Base-by-base conservation (phyloP, 2,329 filamentous ascomycete genomes). In the Rutstroemia sp. region DNA sequence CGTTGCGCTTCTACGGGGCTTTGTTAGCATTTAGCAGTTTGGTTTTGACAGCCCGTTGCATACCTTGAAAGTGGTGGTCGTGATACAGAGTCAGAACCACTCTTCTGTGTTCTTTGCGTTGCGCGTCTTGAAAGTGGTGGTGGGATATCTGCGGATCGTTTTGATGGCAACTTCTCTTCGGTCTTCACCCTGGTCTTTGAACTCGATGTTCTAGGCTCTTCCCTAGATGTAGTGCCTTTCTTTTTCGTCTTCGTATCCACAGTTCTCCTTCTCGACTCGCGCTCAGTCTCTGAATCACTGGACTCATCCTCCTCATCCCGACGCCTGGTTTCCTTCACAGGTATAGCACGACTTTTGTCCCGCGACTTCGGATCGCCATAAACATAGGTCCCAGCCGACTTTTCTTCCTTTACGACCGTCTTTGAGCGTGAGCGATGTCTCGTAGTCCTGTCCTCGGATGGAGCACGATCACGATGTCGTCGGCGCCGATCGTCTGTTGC, bases 51-150 rank as follows among this genome's bases (percentile, higher is more conserved):
- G 23, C 44, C 19, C 10, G 30, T 5, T 16, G 18, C 56, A 57
- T 61, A 66, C 65, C 66, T 66, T 54, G 58, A 63, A 21, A 62
- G 59, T 51, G 62, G 61, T 51, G 65, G 61, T 6, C 58, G 30
- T 46, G 58, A 54, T 19, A 58, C 46, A 14, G 52, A 41, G 55
- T 63, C 62, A n/a, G 46, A 39, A 45, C 57, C 37, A 48, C 62
- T 61, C n/a, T 58, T 60, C 23, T 62, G 60, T 56, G 61, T 49
- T 23, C 48, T 59, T 48, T 64, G 63, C 7, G 57, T 52, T 46
- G 57, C 59, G 46, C 58, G 63, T 51, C 61, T 61, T 10, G 58
- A 58, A n/a, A 59, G 37, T 49, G 58, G 61, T 12, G 19, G 34
- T 37, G 55, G 61, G 39, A 10, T 16, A 41, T 56, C 57, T 41